phyloP scores from a whole-genome alignment of 352 stramenopile genomes.

The Phytophthora capsici region DNA sequence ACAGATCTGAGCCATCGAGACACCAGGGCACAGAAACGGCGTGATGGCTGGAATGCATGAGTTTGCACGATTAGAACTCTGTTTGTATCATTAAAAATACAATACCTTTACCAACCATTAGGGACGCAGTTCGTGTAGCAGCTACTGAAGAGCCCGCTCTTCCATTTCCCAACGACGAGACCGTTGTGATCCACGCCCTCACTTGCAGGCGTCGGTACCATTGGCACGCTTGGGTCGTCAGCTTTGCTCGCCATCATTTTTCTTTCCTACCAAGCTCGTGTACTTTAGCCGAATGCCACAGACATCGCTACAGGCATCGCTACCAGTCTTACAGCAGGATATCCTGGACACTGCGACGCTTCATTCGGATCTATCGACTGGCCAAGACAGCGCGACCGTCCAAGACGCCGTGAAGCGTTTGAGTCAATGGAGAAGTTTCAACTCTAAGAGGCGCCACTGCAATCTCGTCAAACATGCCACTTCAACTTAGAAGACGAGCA shows the following conservation, averaged over 20 bases:
- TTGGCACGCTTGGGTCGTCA: slow-evolving; percentile 31
- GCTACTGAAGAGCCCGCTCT: slow-evolving; percentile 38
- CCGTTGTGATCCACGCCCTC: slow-evolving; percentile 49
- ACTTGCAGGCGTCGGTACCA: slow-evolving; percentile 27
- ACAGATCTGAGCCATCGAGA: slow-evolving; percentile 59
- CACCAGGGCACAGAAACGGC: slow-evolving; percentile 42
- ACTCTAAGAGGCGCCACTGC: too few species aligned
- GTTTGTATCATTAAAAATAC: background rate
- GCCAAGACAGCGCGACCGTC: slow-evolving; percentile 17
- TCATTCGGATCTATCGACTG: slow-evolving; percentile 14
- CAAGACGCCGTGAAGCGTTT: background rate
- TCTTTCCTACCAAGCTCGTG: slow-evolving; percentile 26
- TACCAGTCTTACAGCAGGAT: background rate
- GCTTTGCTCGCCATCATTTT: slow-evolving; percentile 28
- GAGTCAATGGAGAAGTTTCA: background rate
- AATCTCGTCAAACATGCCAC: too few species aligned
- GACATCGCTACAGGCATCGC: background rate
- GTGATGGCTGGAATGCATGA: slow-evolving; percentile 38
- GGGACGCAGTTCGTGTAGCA: slow-evolving; percentile 42
- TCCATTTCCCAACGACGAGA: slow-evolving; percentile 49
- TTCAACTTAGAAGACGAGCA: background rate
- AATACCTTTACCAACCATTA: slow-evolving; percentile 36
- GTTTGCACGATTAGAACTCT: background rate
- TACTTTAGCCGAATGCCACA: slow-evolving; percentile 31
- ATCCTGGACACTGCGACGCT: slow-evolving; percentile 24